phyloP scores from a whole-genome alignment of 2,329 filamentous ascomycete species.

The Didymella exigua region DNA sequence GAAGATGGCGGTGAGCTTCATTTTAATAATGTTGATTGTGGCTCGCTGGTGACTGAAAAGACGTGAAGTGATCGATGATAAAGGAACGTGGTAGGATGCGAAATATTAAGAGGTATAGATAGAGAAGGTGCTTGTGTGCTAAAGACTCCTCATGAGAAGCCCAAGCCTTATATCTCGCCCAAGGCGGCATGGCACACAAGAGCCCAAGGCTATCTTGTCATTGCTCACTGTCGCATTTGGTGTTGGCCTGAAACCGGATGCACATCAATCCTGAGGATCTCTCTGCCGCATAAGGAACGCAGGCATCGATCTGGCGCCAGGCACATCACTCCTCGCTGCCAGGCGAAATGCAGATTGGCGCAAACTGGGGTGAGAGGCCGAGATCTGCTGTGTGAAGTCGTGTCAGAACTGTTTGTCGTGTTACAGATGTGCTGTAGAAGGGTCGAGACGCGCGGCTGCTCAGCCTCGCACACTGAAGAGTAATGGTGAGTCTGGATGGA shows the following conservation, averaged over 20 bases:
- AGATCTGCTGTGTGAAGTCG: conserved; percentile 25
- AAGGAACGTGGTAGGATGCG: conserved; percentile 41
- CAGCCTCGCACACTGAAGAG: neutral
- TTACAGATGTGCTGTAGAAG: conserved; percentile 26
- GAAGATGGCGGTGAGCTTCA: conserved; percentile 45
- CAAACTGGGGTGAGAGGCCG: conserved; percentile 14
- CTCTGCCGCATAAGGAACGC: conserved; percentile 26
- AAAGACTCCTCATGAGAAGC: conserved; percentile 5
- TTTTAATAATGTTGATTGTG: conserved; percentile 23
- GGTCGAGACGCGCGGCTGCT: conserved; percentile 20
- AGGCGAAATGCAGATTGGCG: conserved; percentile 19
- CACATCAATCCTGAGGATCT: conserved; percentile 33
- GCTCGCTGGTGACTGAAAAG: neutral
- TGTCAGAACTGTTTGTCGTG: conserved; percentile 30
- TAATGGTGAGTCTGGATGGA: neutral
- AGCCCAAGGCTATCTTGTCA: conserved; percentile 6
- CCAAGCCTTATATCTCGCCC: conserved; percentile 30
- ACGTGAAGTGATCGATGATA: conserved; percentile 24
- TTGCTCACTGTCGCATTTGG: conserved; percentile 4
- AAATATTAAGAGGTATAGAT: conserved; percentile 19
- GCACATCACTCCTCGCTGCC: conserved; percentile 19
- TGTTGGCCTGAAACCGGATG: conserved; percentile 44
- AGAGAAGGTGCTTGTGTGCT: conserved; percentile 16
- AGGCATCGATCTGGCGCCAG: conserved; percentile 17
- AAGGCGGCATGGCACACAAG: conserved; percentile 19